Base-by-base conservation (phyloP, 352 stramenopile species). In the Phytopythium ostracodes region DNA sequence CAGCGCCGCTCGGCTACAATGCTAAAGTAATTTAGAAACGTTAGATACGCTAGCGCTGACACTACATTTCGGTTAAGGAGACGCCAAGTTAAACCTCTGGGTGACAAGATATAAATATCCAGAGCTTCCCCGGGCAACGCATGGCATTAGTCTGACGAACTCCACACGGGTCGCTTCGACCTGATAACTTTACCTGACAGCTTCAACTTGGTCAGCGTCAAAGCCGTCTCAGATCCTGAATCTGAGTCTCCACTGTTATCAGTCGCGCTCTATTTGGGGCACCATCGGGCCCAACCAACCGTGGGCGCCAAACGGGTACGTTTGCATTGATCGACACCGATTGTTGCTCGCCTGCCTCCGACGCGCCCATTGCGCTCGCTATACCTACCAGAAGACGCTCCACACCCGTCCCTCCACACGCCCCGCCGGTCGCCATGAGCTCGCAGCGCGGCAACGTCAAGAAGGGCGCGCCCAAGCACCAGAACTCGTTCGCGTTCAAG, bases 401-500 rank as follows among this genome's bases (percentile, higher is more conserved):
- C 33, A 10, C 33, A 38, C 33, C 33, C 33, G 33, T 10, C 7
- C 4, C 29, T 5, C 33, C 33, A 38, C 33, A 7, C 29, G 7
- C 29, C 29, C 29, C 29, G 7, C 29, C 40, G 11, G 40, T 12
- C 47, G 47, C 35, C 51, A 97, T 97, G 89, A 97, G 89, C 72
- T 79, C 82, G 31, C 81, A 93, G 63, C 85, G 84, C 50, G 88
- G 87, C 43, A 96, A 91, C 66, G 66, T 91, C 29, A 94, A 90
- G 72, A 92, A 91, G 69, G 80, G 83, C 1, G 88, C 90, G 50
- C 97, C 96, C 17, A 95, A 94, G 69, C 92, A 99, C 81, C 97
- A 99, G 83, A 99, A 99, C 76, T 74, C 71, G n/a, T 99, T 99
- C 79, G 96, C 97, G 31, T 99, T 98, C 76, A 92, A 93, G 71